Percentiles rank a stretch among this genome's conserved stretches.
These are phyloP conservation scores for Ilex aquifolium DNA, from an alignment of 257 asterid genomes.

Conservation along the genomic window DNA sequence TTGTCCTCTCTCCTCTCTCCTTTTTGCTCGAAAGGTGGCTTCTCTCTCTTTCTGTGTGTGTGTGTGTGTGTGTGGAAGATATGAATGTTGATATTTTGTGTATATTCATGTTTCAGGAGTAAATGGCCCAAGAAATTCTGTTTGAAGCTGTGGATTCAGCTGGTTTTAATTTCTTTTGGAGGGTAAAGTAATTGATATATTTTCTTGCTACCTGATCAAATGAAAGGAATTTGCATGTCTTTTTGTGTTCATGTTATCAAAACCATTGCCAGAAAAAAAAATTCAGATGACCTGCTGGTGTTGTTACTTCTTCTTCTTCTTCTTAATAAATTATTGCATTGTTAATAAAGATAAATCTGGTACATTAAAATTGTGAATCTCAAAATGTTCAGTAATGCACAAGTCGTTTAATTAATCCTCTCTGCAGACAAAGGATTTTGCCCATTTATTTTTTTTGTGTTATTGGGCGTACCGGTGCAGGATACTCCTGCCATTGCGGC, in stretches of 20 bases:
- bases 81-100: neutral
- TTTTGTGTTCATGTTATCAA: neutral
- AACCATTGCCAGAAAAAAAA: neutral
- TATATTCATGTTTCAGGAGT: constrained; percentile 37
- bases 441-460: too few relatives aligned
- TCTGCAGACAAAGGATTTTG: too few relatives aligned
- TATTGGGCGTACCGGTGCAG: too few relatives aligned
- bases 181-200: constrained; percentile 37
- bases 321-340: too few relatives aligned
- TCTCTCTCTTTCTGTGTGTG: neutral
- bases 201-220: neutral
- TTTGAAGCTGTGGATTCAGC: constrained; percentile 43
- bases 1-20: constrained; percentile 61
- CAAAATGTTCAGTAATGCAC: too few relatives aligned
- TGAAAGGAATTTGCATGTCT: neutral
- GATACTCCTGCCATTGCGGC: too few relatives aligned
- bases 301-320: neutral
- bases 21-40: constrained; percentile 57
- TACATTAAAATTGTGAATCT: neutral
- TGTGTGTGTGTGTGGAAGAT: neutral
- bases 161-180: constrained; percentile 70
- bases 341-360: neutral
- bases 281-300: neutral
- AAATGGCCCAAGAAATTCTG: constrained; percentile 66
- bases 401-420: too few relatives aligned